Base-by-base conservation (phyloP, 2,329 filamentous ascomycete genomes). In the Paecilomyces sp. region DNA sequence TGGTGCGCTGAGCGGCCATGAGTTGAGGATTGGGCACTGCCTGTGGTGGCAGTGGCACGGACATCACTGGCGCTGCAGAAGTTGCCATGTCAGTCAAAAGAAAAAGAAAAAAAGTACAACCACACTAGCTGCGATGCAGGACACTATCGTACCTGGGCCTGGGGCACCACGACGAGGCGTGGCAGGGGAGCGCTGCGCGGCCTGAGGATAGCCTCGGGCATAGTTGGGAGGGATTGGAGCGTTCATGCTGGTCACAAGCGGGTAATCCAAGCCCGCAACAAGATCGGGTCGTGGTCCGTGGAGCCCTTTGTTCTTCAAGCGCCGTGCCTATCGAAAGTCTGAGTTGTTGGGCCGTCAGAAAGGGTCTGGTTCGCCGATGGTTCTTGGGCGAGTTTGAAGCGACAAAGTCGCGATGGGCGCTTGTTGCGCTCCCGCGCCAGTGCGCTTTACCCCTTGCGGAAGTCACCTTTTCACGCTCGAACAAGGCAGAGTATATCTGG, bases 181-280 rank as follows among this genome's bases (percentile, higher is more conserved):
- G 65, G 74, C 74, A 68, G 75, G 75, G 63, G 74, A 76, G 56
- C 74, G 74, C 65, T 77, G 74, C 56, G 68, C 67, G 64, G 69
- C 67, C 61, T 70, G 72, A 58, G 75, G 72, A 60, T 74, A 77
- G 59, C 72, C 73, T 68, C 76, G 75, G 58, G 69, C 67, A 64
- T 75, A 78, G 68, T 72, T 74, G 58, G 74, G 73, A 65, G 75
- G 75, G 69, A 78, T 74, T 61, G 72, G 70, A 63, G 73, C 69
- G 64, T 76, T 75, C 70, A 75, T 76, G 51, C 30, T 54, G 57
- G 55, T 25, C 64, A 62, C 60, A 56, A 59, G 65, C 60, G 55
- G 54, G 47, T 18, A 59, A 59, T 58, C 28, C 41, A 57, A 57
- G 34, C 22, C 28, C 57, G 51, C 50, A 7, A 58, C 18, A 50